Percentiles rank a stretch among this genome's conserved stretches.
These are phyloP conservation scores for Rhodomyrtus psidioides DNA, from an alignment of 441 rosid genomes.

Conservation along the genomic window DNA sequence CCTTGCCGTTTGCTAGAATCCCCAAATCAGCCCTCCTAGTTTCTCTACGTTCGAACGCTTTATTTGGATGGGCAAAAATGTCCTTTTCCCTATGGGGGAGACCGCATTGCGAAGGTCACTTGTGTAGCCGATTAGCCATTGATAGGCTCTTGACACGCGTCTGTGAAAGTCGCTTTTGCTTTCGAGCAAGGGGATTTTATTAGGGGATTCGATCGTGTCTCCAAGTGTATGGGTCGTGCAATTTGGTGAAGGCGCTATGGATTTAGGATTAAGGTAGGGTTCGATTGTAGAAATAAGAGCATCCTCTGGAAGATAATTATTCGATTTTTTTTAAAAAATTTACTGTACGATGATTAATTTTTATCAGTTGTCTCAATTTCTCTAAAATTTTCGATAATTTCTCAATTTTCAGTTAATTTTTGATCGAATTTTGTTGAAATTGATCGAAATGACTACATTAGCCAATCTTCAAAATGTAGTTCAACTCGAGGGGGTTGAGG, in stretches of 20 bases:
- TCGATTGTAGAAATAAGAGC: neutral
- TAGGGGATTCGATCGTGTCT: neutral
- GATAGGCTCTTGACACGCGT: neutral
- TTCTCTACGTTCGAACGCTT: no score
- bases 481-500: rapidly evolving
- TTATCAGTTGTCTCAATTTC: no score
- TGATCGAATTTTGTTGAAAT: no score
- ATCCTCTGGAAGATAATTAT: no score
- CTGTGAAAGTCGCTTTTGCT: neutral
- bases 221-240: neutral
- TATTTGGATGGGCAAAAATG: neutral
- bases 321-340: no score
- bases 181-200: neutral
- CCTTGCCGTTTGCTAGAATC: neutral
- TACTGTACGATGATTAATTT: no score
- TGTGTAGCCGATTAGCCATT: rapidly evolving
- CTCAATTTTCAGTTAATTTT: no score
- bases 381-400: no score
- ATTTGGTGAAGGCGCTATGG: neutral
- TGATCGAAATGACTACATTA: no score
- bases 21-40: neutral
- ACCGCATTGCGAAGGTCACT: neutral
- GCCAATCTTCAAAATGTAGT: no score
- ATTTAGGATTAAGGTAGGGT: neutral
- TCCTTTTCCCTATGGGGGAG: no score